A percentile compares a stretch with the other conserved stretches of the same genome.
These are phyloP conservation scores for Dryas drummondii DNA, from an alignment of 306 rosid species.

Conservation along the genomic window DNA sequence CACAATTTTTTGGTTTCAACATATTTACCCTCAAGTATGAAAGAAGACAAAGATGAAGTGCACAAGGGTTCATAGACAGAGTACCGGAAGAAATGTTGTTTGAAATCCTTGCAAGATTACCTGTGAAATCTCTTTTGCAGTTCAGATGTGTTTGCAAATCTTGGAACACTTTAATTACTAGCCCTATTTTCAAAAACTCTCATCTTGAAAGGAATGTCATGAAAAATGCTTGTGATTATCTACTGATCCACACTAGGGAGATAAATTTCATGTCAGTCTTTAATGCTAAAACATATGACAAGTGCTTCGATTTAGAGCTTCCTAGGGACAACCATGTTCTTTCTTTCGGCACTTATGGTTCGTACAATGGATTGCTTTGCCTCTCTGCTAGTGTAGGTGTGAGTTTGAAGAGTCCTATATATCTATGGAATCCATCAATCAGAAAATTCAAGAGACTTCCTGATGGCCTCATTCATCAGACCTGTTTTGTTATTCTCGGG, in stretches of 20 bases:
- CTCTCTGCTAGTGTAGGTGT: not conserved
- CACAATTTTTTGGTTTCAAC: not conserved
- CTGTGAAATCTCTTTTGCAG: not conserved
- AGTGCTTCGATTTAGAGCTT: not conserved
- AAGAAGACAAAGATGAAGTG: not conserved
- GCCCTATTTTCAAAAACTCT: not conserved
- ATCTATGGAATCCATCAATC: not conserved
- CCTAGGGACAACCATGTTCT: not conserved
- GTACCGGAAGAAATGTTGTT: not conserved
- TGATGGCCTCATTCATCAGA: not conserved
- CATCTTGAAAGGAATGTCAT: not conserved
- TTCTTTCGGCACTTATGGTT: not conserved
- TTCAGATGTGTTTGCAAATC: not conserved
- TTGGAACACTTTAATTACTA: not conserved
- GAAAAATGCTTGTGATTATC: not conserved
- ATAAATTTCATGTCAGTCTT: not conserved
- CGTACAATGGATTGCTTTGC: conserved; percentile 12
- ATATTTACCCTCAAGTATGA: not conserved
- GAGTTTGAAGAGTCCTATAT: not conserved
- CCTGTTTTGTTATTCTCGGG: not conserved
- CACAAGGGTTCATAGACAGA: not conserved
- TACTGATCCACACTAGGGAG: not conserved
- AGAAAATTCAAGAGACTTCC: not conserved
- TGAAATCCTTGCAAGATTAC: not conserved
- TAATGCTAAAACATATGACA: not conserved